Percentiles rank a stretch among this genome's conserved stretches.
These are phyloP conservation scores for Phaffia australis DNA, from an alignment of 768 basidiomycete species.

Conservation along the genomic window DNA sequence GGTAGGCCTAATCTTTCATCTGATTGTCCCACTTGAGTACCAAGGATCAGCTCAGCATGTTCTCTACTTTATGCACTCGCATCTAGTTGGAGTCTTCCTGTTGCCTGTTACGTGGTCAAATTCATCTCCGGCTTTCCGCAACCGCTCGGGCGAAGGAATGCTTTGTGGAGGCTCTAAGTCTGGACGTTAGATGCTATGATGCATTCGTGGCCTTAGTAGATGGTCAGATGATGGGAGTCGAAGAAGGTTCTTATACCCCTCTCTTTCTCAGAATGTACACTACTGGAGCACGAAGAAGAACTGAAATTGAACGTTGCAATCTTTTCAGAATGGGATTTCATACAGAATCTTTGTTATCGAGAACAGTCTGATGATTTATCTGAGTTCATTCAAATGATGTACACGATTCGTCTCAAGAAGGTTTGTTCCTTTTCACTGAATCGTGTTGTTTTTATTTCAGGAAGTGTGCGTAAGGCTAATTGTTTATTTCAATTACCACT, in stretches of 20 bases:
- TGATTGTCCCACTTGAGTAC: not conserved
- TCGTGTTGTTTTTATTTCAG: not conserved
- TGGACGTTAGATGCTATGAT: conserved; percentile 96
- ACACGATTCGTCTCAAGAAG: conserved; percentile 81
- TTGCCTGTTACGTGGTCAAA: conserved; percentile 82
- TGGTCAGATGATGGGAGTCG: conserved; percentile 89
- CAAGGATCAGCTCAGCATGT: not conserved
- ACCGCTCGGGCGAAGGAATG: conserved; percentile 83
- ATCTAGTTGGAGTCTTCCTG: conserved; percentile 87
- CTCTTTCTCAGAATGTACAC: not conserved
- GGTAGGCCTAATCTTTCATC: conserved; percentile 42
- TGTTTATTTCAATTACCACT: not conserved
- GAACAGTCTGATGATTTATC: conserved; percentile 80
- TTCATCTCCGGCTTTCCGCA: conserved; percentile 89
- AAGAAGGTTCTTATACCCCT: conserved; percentile 58
- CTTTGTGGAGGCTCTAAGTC: conserved; percentile 85
- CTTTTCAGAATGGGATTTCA: conserved; percentile 85
- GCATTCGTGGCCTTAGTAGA: conserved; percentile 80
- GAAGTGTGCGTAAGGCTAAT: not conserved
- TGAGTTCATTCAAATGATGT: conserved; percentile 83
- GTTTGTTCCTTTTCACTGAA: conserved; percentile 29
- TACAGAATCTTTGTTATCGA: conserved; percentile 68
- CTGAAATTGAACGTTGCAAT: not conserved
- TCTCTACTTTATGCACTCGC: not conserved
- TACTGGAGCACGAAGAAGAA: not conserved